These are phyloP conservation scores for Mesostigma viride DNA, from an alignment of 139 green algal species.

Conservation along the genomic window DNA sequence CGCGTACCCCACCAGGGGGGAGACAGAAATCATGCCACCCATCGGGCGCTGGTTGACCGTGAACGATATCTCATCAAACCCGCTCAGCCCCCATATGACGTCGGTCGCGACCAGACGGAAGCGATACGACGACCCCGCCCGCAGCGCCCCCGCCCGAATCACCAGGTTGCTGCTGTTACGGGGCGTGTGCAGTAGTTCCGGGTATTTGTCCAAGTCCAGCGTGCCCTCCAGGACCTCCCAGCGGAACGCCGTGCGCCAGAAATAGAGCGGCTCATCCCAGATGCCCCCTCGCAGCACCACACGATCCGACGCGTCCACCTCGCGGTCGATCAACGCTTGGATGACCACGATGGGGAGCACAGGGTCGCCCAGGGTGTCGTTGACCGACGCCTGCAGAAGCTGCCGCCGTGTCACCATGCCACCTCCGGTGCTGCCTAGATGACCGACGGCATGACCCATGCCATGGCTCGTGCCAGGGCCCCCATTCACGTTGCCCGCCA, in stretches of 20 bases:
- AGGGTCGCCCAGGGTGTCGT: too few relatives aligned
- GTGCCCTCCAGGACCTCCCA: conserved; percentile 17
- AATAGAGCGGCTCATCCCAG: not conserved
- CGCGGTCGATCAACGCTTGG: too few relatives aligned
- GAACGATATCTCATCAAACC: conserved; percentile 10
- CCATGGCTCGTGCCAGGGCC: too few relatives aligned
- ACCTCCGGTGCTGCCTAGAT: too few relatives aligned
- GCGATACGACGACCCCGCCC: conserved; percentile 13
- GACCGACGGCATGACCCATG: too few relatives aligned
- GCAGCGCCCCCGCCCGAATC: conserved; percentile 6
- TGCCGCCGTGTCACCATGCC: too few relatives aligned
- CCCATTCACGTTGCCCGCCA: too few relatives aligned
- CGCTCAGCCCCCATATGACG: not conserved
- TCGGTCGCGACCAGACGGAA: conserved; percentile 21
- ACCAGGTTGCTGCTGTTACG: conserved; percentile 18
- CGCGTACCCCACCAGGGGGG: conserved; percentile 8
- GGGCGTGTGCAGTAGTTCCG: conserved; percentile 2
- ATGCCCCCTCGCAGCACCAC: not conserved
- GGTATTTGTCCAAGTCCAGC: conserved; percentile 15
- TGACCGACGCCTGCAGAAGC: too few relatives aligned
- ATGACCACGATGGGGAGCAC: too few relatives aligned
- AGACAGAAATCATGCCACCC: conserved; percentile 7
- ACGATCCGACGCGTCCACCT: too few relatives aligned
- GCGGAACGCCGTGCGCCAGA: not conserved
- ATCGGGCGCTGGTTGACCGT: conserved; percentile 16